phyloP scores from a whole-genome alignment of 176 grass and related monocot genomes.

The Zoysia japonica region DNA sequence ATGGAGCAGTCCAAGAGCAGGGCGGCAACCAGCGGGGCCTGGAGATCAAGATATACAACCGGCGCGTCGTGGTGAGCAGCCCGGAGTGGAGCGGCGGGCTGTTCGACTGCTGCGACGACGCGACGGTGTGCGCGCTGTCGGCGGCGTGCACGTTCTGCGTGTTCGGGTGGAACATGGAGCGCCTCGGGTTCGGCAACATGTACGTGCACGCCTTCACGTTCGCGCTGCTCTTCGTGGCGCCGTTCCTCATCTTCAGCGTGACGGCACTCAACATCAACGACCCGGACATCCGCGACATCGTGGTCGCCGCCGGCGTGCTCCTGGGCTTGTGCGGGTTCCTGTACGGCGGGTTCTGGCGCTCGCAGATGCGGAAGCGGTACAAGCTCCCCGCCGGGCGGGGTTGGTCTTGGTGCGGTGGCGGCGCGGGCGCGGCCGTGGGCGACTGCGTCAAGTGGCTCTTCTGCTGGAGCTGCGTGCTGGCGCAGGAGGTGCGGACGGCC shows the following conservation, averaged over 20 bases:
- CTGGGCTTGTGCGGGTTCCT: constrained; percentile 68
- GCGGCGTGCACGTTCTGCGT: constrained; percentile 79
- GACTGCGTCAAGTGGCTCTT: constrained; percentile 86
- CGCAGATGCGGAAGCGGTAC: constrained; percentile 87
- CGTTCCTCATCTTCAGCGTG: constrained; percentile 75
- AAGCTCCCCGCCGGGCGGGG: constrained; percentile 49
- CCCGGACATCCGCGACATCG: constrained; percentile 43
- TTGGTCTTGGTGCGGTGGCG: constrained; percentile 24
- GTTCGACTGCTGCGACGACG: constrained; percentile 87
- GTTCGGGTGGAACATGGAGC: constrained; percentile 97
- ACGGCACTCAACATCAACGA: constrained; percentile 73
- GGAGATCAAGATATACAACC: constrained; percentile 66
- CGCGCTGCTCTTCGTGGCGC: constrained; percentile 57
- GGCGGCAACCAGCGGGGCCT: background rate
- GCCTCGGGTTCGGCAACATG: constrained; percentile 98
- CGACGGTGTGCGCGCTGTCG: constrained; percentile 64
- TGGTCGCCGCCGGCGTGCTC: constrained; percentile 58
- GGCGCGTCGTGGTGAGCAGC: constrained; percentile 68
- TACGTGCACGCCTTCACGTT: constrained; percentile 94
- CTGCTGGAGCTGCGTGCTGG: constrained; percentile 83
- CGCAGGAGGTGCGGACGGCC: constrained; percentile 88
- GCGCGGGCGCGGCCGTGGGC: constrained; percentile 33
- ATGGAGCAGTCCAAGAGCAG: background rate
- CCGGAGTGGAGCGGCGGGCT: constrained; percentile 89
- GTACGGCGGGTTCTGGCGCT: constrained; percentile 88